phyloP scores from a whole-genome alignment of 768 basidiomycete genomes.

The Leccinum subtestaceum region DNA sequence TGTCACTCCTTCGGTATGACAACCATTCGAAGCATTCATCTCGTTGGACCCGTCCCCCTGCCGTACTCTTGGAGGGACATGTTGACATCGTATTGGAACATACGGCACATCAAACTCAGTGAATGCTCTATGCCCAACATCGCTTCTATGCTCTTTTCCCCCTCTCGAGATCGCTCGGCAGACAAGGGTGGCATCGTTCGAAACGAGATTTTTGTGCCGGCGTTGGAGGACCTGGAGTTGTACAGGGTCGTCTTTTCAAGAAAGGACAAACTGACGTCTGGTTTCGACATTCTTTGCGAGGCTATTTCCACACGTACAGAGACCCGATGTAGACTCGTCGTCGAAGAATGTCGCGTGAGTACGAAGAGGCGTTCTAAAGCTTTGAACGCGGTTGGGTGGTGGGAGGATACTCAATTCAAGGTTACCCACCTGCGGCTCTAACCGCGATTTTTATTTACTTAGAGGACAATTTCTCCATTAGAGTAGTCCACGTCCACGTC shows the following conservation, averaged over 20 bases:
- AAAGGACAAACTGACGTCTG: background rate
- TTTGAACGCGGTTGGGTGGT: background rate
- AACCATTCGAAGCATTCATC: background rate
- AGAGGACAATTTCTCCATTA: background rate
- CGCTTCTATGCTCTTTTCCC: background rate
- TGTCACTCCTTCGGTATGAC: background rate
- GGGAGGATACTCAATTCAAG: background rate
- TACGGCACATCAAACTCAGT: constrained; percentile 4
- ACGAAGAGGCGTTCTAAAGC: background rate
- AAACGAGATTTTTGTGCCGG: background rate
- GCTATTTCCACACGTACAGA: background rate
- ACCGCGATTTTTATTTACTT: background rate
- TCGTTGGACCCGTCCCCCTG: background rate
- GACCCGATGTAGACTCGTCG: background rate
- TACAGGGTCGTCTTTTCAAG: background rate
- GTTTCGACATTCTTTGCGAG: background rate
- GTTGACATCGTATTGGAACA: background rate
- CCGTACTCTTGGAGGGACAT: constrained; percentile 3
- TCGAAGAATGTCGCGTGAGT: background rate
- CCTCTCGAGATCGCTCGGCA: background rate
- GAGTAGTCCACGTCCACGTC: background rate
- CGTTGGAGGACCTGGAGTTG: background rate
- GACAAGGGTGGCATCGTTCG: background rate
- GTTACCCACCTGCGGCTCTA: background rate
- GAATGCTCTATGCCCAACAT: background rate